phyloP scores from a whole-genome alignment of 257 asterid genomes.

The Solanum medicagineum region DNA sequence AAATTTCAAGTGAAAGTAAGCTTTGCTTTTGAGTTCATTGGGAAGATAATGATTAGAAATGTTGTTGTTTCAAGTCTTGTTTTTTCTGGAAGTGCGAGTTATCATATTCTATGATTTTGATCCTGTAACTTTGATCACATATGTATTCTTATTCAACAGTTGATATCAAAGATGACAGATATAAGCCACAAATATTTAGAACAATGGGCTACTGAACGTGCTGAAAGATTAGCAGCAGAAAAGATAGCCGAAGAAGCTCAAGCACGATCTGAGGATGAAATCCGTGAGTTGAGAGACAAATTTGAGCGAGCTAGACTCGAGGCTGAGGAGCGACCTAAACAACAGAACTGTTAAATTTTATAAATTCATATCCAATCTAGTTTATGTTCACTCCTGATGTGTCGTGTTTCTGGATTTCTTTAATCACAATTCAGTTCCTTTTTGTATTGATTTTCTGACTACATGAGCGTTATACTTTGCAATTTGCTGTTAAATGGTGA shows the following conservation, averaged over 20 bases:
- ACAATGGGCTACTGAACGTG: conserved; percentile 7
- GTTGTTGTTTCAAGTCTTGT: too few species aligned
- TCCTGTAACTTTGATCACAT: not conserved
- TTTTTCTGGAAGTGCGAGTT: not conserved
- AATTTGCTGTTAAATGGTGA: not conserved
- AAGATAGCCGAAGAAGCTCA: not conserved
- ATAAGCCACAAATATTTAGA: conserved; percentile 9
- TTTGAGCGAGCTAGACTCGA: conserved; percentile 33
- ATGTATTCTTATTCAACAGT: not conserved
- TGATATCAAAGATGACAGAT: conserved; percentile 16
- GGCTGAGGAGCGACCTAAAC: conserved; percentile 4
- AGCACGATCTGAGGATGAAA: conserved; percentile 15
- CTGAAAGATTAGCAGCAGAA: conserved; percentile 2
- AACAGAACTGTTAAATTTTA: not conserved
- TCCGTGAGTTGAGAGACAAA: conserved; percentile 21
- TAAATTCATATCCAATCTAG: not conserved
- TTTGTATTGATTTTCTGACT: too few species aligned
- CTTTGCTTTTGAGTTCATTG: not conserved
- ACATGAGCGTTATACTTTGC: not conserved
- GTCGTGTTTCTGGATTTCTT: too few species aligned
- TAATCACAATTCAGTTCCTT: too few species aligned
- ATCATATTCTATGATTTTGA: not conserved
- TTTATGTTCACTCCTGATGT: too few species aligned
- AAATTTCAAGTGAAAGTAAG: not conserved
- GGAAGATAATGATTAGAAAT: not conserved